Evolutionary conservation across 1,284 basidiomycete species (phyloP).

Genomic region (Trametes hirsuta): DNA sequence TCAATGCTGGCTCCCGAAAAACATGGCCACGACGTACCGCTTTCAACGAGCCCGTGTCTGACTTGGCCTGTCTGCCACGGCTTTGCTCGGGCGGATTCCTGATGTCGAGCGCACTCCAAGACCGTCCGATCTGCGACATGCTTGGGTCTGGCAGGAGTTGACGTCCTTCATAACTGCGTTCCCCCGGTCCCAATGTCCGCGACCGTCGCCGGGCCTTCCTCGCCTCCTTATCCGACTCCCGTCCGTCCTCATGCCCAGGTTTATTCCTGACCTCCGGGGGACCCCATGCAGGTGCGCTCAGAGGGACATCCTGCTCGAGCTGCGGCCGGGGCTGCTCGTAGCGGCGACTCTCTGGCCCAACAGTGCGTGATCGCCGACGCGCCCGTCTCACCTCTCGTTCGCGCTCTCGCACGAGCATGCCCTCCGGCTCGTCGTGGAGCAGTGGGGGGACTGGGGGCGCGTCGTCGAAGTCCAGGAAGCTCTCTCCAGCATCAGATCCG

Average conservation of each 20-base stretch:
- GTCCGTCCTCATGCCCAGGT: too few relatives aligned
- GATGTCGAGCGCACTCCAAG: slow-evolving; percentile 29
- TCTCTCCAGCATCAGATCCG: slow-evolving; percentile 21
- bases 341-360: slow-evolving; percentile 13
- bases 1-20: slow-evolving; percentile 3
- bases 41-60: slow-evolving; percentile 33
- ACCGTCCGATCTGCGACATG: background rate
- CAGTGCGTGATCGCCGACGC: slow-evolving; percentile 20
- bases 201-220: slow-evolving; percentile 19
- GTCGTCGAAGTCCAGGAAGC: slow-evolving; percentile 24
- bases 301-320: too few relatives aligned
- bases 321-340: slow-evolving; percentile 6
- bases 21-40: slow-evolving; percentile 26
- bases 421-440: slow-evolving; percentile 27
- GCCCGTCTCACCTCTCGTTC: slow-evolving; percentile 14
- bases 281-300: too few relatives aligned
- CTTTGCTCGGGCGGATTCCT: slow-evolving; percentile 28
- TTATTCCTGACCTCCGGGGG: too few relatives aligned
- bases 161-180: slow-evolving; percentile 7
- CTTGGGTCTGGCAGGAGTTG: background rate
- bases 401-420: slow-evolving; percentile 11
- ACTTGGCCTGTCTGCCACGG: slow-evolving; percentile 31
- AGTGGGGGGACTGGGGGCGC: slow-evolving; percentile 26
- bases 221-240: background rate
- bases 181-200: slow-evolving; percentile 18